A percentile compares a stretch with the other conserved stretches of the same genome.
Evolutionary conservation across 768 basidiomycete genomes (phyloP).

Genomic region (Tulasnella sp.): DNA sequence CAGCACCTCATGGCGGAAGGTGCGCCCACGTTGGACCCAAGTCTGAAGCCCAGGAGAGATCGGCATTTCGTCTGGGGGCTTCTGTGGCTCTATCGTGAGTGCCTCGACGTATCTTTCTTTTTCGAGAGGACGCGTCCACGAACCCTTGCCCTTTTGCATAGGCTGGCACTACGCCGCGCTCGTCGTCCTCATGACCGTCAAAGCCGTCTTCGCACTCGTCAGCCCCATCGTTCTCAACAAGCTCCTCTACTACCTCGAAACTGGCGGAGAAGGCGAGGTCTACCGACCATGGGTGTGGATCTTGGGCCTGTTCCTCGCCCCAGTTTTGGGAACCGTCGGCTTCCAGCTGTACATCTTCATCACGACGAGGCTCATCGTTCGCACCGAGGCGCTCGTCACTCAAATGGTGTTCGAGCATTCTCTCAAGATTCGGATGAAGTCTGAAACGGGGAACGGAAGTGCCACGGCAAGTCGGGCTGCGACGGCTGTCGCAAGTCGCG

Average conservation of each 20-base stretch:
- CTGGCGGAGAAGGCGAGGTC: conserved; percentile 44
- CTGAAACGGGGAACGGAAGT: conserved; percentile 31
- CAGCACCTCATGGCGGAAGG: conserved; percentile 37
- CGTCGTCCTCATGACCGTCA: conserved; percentile 21
- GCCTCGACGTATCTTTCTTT: neutral
- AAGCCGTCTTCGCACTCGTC: conserved; percentile 11
- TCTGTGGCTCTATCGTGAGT: conserved; percentile 32
- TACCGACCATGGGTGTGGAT: conserved; percentile 57
- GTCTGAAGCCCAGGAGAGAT: conserved; percentile 33
- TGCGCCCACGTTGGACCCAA: conserved; percentile 35
- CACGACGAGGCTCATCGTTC: conserved; percentile 46
- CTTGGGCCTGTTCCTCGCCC: conserved; percentile 38
- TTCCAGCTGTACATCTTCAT: conserved; percentile 55
- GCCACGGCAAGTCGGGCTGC: conserved; percentile 9
- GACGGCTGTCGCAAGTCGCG: conserved; percentile 33
- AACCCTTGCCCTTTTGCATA: neutral
- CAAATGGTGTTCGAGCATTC: conserved; percentile 82
- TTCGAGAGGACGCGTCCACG: neutral
- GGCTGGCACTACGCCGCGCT: conserved; percentile 31
- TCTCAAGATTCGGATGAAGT: conserved; percentile 58
- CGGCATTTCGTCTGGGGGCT: conserved; percentile 36
- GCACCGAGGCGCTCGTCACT: conserved; percentile 50
- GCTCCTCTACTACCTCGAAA: conserved; percentile 52
- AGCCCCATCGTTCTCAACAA: conserved; percentile 27
- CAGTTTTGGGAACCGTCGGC: conserved; percentile 37